Base-by-base conservation (phyloP, 352 stramenopile genomes). In the Pythium aristosporum region DNA sequence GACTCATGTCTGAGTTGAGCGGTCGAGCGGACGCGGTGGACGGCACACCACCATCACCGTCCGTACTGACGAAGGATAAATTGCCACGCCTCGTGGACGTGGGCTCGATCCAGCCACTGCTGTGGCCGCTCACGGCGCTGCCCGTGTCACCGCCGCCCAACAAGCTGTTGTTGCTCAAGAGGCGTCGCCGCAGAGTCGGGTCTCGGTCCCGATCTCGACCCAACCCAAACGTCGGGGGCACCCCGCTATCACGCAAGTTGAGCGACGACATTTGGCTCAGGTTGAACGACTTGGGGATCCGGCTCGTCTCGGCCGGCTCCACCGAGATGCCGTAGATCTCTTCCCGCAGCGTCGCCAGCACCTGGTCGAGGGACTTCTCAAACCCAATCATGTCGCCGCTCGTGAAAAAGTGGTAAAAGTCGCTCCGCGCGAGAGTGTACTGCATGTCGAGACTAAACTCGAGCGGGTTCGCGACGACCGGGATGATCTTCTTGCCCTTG, bases 371-470 rank as follows among this genome's bases (percentile, higher is more conserved):
- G 2, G 77, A 87, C 49, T 81, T 77, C 20, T 76, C 72, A 53
- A 93, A 93, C 43, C 84, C 82, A 62, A 93, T 68, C 79, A 92
- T 89, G 59, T 91, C 81, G 32, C 80, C 80, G 37, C 82, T 86
- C 0, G 82, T 87, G 55, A 92, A 87, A 50, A 94, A 94, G 57
- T 92, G 82, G 64, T 78, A 89, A 59, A 94, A 91, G 15, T 91
- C 77, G 53, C 77, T 92, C 11, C 85, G 80, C 37, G 83, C 73
- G 6, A 94, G 74, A n/a, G 67, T 89, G 63, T 92, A 94, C 74
- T 92, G 86, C 61, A 91, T 77, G 37, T 90, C 85, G 28, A 92
- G 70, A 12, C 65, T 75, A 50, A 94, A 84, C 46, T 83, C 71
- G 46, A 91, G 73, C 36, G 67, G 73, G 46, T 92, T 88, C 0